These are phyloP conservation scores for Golubevia sp. DNA, from an alignment of 1,284 basidiomycete species.

Conservation along the genomic window DNA sequence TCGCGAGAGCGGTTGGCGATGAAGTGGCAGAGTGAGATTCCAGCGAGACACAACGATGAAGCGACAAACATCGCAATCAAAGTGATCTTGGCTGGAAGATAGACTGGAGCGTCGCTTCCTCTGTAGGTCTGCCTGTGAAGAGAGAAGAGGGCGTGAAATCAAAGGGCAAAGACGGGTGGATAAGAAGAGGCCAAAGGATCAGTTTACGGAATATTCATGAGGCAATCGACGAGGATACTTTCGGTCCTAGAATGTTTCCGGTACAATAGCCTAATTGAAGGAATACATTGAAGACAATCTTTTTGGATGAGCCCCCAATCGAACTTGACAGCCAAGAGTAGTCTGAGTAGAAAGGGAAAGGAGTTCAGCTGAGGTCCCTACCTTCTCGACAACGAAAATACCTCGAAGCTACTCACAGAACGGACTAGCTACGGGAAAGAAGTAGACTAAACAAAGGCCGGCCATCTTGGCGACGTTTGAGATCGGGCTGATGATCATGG, in stretches of 20 bases:
- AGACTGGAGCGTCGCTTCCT: constrained; percentile 22
- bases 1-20: constrained; percentile 27
- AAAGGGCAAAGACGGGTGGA: no score
- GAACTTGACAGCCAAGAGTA: constrained; percentile 22
- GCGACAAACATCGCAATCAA: constrained; percentile 39
- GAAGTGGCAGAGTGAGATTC: constrained; percentile 20
- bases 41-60: constrained; percentile 15
- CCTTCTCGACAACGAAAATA: no score
- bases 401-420: no score
- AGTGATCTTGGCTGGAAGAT: constrained; percentile 34
- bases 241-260: constrained; percentile 41
- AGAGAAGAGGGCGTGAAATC: no score
- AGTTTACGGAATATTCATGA: background rate
- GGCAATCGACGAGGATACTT: background rate
- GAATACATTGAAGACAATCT: constrained; percentile 38
- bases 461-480: constrained; percentile 16
- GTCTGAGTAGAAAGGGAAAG: no score
- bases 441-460: constrained; percentile 17
- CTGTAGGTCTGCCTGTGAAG: constrained; percentile 24
- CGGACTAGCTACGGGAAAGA: constrained; percentile 22
- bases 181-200: background rate
- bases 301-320: constrained; percentile 43
- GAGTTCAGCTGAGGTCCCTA: no score
- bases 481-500: constrained; percentile 29
- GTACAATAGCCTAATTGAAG: constrained; percentile 43